Evolutionary conservation across 2,329 filamentous ascomycete genomes (phyloP).

Genomic region (Pestalotiopsis sp.): DNA sequence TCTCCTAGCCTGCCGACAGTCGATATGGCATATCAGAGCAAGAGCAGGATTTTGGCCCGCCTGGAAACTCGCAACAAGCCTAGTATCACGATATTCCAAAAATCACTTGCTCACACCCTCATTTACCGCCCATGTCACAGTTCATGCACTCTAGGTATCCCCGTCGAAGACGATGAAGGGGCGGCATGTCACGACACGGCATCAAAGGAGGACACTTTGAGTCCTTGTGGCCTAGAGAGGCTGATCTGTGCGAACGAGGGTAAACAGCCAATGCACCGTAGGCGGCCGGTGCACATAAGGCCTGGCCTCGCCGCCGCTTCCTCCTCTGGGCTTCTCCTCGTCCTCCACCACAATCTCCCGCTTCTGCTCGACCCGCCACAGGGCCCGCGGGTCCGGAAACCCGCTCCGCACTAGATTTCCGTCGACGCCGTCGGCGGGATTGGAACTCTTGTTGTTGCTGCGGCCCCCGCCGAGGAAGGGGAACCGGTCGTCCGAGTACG

Average conservation of each 20-base stretch:
- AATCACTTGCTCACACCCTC: too few relatives aligned
- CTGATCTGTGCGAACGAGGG: background rate
- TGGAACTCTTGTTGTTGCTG: background rate
- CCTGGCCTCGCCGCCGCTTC: background rate
- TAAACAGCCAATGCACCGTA: slow-evolving; percentile 11
- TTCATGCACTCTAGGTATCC: too few relatives aligned
- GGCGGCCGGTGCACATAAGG: slow-evolving; percentile 4
- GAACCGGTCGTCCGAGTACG: slow-evolving; percentile 11
- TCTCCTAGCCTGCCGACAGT: too few relatives aligned
- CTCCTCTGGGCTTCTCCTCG: background rate
- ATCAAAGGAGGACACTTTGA: background rate
- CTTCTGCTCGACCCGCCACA: slow-evolving; percentile 9
- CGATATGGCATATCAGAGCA: too few relatives aligned
- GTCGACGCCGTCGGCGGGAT: background rate
- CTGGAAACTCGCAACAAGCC: too few relatives aligned
- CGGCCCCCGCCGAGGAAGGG: background rate
- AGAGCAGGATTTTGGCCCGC: too few relatives aligned
- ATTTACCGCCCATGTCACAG: too few relatives aligned
- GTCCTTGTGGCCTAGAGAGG: background rate
- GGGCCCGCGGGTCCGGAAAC: slow-evolving; percentile 7
- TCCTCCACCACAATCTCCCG: background rate
- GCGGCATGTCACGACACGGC: background rate
- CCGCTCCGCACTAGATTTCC: background rate
- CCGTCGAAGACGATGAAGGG: too few relatives aligned
- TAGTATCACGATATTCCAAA: too few relatives aligned